Base-by-base conservation (phyloP, 2,329 filamentous ascomycete genomes). In the Domatiomyces catenatus region DNA sequence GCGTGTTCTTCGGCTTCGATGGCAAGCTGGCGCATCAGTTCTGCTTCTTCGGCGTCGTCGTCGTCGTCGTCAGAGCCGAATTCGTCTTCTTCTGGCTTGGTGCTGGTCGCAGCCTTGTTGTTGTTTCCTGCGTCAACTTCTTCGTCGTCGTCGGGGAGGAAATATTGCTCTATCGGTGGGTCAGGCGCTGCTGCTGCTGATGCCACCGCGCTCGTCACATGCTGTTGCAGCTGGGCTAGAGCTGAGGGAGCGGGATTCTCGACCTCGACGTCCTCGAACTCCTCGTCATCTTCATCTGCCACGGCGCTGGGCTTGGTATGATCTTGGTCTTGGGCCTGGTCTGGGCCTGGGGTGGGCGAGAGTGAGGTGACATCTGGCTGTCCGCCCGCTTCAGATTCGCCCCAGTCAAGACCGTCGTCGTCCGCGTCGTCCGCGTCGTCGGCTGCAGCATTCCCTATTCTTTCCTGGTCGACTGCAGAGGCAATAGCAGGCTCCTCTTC, bases 1-100 rank as follows among this genome's bases (percentile, higher is more conserved):
- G 86, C 88, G 62, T 98, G 90, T 60, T 95, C 92, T 67, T 94
- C 86, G 1, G 85, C 86, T 72, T 98, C 93, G 22, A 83, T 79
- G 0, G 87, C 89, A 59, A 98, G 80, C 58, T 90, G 87, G 5
- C 78, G 79, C 50, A 96, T 76, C 5, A 98, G 74, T 59, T 94
- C 88, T 62, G 89, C 89, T 39, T 39, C 45, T 66, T 94, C 92
- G 0, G 87, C 84, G 56, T 96, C 90, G 56, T 96, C 90, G 28
- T 94, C 92, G 0, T 87, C 84, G 56, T 96, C 90, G 56, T 96
- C 90, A 32, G 85, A 92, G 15, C 15, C 32, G 59, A 83, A 81
- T 18, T 82, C 78, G 47, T 72, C 71, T 28, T 76, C 52, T 45
- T 58, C 54, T 10, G 59, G 46, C 19, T 53, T 52, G 42, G 53